These are phyloP conservation scores for Paramecium biaurelia DNA, from an alignment of 73 alveolate genomes.

Conservation along the genomic window DNA sequence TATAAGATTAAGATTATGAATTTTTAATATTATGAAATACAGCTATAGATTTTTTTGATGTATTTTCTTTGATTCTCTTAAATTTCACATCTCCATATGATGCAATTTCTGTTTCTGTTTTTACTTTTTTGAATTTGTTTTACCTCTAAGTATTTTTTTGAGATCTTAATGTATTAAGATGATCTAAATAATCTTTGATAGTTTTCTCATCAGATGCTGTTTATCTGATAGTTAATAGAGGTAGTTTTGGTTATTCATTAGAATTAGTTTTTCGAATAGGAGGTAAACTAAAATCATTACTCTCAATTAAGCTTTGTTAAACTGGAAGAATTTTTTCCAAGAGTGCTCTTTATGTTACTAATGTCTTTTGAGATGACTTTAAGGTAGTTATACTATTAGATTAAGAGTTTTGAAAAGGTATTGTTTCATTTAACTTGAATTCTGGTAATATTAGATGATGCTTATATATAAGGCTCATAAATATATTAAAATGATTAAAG, in stretches of 20 bases:
- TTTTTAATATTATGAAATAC: neutral
- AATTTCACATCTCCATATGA: neutral
- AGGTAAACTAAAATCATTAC: neutral
- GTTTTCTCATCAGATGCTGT: neutral
- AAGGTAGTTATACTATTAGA: neutral
- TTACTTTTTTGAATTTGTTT: neutral
- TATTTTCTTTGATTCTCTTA: neutral
- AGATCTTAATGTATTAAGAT: neutral
- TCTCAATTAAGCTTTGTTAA: neutral
- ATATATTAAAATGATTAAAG: neutral
- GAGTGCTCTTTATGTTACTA: neutral
- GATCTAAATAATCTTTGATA: neutral
- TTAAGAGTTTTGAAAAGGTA: neutral
- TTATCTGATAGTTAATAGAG: neutral
- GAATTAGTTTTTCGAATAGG: neutral
- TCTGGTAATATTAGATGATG: neutral
- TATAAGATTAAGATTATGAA: neutral
- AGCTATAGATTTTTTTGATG: neutral
- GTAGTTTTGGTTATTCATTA: neutral
- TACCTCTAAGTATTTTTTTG: neutral
- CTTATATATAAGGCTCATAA: constrained; percentile 3
- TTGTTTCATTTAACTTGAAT: neutral
- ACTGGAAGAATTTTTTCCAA: neutral
- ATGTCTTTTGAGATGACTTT: neutral
- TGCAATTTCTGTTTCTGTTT: neutral